Base-by-base conservation (phyloP, 2,329 filamentous ascomycete species). In the Fusarium denticulatum region DNA sequence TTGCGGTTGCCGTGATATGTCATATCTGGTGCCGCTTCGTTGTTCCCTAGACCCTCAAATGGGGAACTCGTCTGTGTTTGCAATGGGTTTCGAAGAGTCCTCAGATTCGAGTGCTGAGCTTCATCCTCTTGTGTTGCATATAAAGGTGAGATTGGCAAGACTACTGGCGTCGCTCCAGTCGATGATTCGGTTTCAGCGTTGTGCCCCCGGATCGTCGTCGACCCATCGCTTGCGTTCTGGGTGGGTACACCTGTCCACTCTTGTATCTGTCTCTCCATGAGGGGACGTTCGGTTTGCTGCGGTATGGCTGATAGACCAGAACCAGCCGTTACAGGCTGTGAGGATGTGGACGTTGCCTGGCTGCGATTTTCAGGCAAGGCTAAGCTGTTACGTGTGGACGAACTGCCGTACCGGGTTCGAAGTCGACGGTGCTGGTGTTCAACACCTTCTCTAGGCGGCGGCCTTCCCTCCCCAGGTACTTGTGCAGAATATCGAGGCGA, bases 371-470 rank as follows among this genome's bases (percentile, higher is more conserved):
- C 64, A 20, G 60, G 42, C 12, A 52, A 47, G 20, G 55, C 28
- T 24, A 42, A 39, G 45, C 52, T 24, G 37, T 69, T 58, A 47
- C 60, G 67, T 22, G 64, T 36, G n/a, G 63, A 60, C 9, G 69
- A 57, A 37, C 67, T 70, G 56, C 67, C 72, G 46, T 77, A 77
- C 30, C 79, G 78, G 24, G 77, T 76, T 58, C 80, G 74, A 53
- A 76, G 79, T 52, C 80, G 73, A 46, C 80, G 79, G 52, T 79
- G 77, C 57, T 79, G 77, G 42, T 76, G 75, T 55, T 79, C 78
- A 37, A 61, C 52, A 24, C 59, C 61, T 55, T 81, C 80, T 53
- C 78, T 74, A 20, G 79, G 79, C 9, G 78, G 77, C 7, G 79
- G 76, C 24, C 79, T 78, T 68, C 79, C 73, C 39, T 76, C 76